Evolutionary conservation across 495 filamentous ascomycete species (phyloP).

Genomic region (Melanomma pulvis-pyrius): DNA sequence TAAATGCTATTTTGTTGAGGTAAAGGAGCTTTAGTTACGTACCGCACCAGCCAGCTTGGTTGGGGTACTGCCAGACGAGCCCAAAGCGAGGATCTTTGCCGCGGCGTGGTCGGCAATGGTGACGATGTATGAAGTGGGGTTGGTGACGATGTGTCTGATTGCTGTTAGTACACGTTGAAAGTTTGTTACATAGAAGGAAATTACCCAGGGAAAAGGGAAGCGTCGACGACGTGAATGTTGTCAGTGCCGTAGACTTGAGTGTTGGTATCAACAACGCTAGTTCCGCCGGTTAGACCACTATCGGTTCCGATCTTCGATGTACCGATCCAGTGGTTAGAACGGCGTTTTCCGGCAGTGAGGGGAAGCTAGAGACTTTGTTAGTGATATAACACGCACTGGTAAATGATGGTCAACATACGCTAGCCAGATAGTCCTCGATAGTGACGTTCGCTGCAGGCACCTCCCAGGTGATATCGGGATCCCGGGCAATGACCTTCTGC

Average conservation of each 20-base stretch:
- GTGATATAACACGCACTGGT: not conserved
- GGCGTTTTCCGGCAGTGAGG: conserved; percentile 50
- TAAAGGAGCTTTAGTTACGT: conserved; percentile 11
- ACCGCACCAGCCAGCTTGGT: conserved; percentile 25
- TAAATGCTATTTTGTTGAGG: conserved; percentile 1
- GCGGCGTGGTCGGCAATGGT: conserved; percentile 61
- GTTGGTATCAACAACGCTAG: conserved; percentile 71
- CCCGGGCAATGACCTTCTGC: conserved; percentile 55
- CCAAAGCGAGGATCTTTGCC: conserved; percentile 55
- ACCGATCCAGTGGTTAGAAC: conserved; percentile 73
- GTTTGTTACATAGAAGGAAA: conserved; percentile 33
- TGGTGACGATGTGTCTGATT: conserved; percentile 52
- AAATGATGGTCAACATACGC: not conserved
- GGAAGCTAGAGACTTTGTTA: conserved; percentile 45
- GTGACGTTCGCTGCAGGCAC: conserved; percentile 56
- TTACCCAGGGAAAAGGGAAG: conserved; percentile 62
- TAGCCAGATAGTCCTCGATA: conserved; percentile 58
- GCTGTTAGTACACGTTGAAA: conserved; percentile 1
- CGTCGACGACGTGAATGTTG: conserved; percentile 69
- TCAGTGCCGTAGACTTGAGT: conserved; percentile 72
- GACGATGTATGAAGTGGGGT: conserved; percentile 64
- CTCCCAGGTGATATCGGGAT: conserved; percentile 58
- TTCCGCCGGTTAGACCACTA: conserved; percentile 64
- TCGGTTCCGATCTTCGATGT: conserved; percentile 67
- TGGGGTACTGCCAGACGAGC: not conserved